phyloP scores from a whole-genome alignment of 2,329 filamentous ascomycete genomes.

The Colletotrichum eremochloae region DNA sequence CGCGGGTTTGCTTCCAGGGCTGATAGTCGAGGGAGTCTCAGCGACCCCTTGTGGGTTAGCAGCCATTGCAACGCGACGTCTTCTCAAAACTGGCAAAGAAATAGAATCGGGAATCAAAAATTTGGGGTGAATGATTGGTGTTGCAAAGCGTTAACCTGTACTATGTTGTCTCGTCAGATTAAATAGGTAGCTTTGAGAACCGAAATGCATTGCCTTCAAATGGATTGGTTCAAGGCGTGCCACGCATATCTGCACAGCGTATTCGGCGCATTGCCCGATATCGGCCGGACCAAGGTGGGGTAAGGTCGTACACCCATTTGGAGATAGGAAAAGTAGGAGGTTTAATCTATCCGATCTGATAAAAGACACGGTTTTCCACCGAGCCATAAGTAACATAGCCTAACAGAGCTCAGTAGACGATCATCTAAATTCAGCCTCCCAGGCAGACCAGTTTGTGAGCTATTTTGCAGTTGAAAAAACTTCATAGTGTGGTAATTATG shows the following conservation, averaged over 20 bases:
- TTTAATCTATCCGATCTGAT: not conserved
- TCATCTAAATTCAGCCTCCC: not conserved
- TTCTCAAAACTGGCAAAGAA: not conserved
- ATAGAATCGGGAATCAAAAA: too few relatives aligned
- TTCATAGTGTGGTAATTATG: not conserved
- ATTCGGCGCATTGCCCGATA: slow-evolving; percentile 23
- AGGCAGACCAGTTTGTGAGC: too few relatives aligned
- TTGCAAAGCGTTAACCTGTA: not conserved
- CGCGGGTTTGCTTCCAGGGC: not conserved
- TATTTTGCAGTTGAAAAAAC: too few relatives aligned
- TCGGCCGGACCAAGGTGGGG: not conserved
- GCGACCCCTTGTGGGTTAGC: not conserved
- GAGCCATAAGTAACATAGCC: not conserved
- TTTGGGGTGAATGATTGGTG: not conserved
- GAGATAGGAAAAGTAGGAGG: not conserved
- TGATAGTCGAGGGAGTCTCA: not conserved
- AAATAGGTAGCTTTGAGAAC: too few relatives aligned
- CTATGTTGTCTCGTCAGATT: not conserved
- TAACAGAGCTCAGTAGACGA: too few relatives aligned
- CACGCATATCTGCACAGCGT: slow-evolving; percentile 30
- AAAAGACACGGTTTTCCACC: not conserved
- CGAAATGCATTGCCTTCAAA: not conserved
- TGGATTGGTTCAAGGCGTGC: slow-evolving; percentile 12
- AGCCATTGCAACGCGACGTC: not conserved
- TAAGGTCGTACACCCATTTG: not conserved